Evolutionary conservation across 1,284 basidiomycete genomes (phyloP).

Genomic region (Coniophora puteana): DNA sequence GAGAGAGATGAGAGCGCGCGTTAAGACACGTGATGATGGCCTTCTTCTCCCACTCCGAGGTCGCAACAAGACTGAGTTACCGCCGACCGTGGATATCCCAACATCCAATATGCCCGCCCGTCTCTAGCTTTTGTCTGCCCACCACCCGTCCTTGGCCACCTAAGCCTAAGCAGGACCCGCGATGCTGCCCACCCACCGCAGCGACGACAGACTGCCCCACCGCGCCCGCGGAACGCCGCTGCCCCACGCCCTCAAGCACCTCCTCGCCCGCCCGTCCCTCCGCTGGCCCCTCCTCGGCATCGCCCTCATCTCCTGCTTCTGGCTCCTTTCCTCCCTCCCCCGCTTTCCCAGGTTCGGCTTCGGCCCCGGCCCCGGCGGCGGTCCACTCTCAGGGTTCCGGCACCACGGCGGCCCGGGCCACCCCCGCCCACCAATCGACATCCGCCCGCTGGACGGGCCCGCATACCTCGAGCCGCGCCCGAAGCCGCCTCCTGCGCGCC

Average conservation of each 20-base stretch:
- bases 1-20: too few species aligned
- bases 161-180: not conserved
- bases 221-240: not conserved
- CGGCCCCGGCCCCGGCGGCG: not conserved
- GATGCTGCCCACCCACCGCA: conserved; percentile 8
- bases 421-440: not conserved
- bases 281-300: conserved; percentile 7
- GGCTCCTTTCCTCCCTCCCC: not conserved
- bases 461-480: too few species aligned
- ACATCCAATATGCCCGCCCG: too few species aligned
- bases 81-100: too few species aligned
- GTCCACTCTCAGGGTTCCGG: conserved; percentile 1
- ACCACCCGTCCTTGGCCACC: too few species aligned
- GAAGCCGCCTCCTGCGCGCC: not conserved
- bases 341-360: not conserved
- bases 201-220: conserved; percentile 6
- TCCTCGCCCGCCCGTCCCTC: conserved; percentile 1
- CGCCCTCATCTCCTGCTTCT: not conserved
- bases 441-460: not conserved
- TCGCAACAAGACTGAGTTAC: too few species aligned
- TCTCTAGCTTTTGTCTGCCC: too few species aligned
- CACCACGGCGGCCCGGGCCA: conserved; percentile 1
- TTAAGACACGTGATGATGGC: too few species aligned
- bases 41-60: too few species aligned
- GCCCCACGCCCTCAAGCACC: not conserved